phyloP scores from a whole-genome alignment of 2,329 filamentous ascomycete species.

The Ophiostoma sp. region DNA sequence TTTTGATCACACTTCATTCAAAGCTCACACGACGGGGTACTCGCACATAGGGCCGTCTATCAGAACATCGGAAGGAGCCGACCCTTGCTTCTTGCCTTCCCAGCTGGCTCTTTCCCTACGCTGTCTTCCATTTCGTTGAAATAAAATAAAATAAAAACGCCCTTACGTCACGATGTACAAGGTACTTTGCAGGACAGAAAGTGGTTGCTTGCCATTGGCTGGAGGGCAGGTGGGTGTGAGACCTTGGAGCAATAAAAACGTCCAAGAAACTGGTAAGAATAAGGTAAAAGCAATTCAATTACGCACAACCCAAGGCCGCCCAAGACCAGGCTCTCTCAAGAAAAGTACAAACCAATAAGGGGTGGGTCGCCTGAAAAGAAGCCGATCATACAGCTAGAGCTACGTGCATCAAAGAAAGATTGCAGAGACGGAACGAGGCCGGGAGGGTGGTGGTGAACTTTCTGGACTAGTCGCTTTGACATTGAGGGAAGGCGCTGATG shows the following conservation, averaged over 20 bases:
- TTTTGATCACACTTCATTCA: not conserved
- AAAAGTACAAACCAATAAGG: not conserved
- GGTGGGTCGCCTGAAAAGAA: slow-evolving; percentile 1
- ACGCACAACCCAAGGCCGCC: not conserved
- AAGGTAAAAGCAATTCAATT: slow-evolving; percentile 13
- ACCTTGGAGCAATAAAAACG: slow-evolving; percentile 15
- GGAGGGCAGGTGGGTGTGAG: not conserved
- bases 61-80: slow-evolving; percentile 17
- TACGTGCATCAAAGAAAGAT: not conserved
- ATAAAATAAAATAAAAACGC: not conserved
- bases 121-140: not conserved
- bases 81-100: not conserved
- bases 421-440: not conserved
- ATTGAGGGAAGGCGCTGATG: not conserved
- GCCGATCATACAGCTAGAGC: not conserved
- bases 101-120: not conserved
- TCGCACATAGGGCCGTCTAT: not conserved
- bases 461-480: not conserved
- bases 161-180: slow-evolving; percentile 7
- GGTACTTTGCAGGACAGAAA: not conserved
- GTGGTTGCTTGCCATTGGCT: not conserved
- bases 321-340: not conserved
- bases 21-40: not conserved
- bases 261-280: slow-evolving; percentile 14
- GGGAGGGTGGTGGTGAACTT: not conserved